These are phyloP conservation scores for Sporothrix globosa DNA, from an alignment of 2,329 filamentous ascomycete genomes.

Conservation along the genomic window DNA sequence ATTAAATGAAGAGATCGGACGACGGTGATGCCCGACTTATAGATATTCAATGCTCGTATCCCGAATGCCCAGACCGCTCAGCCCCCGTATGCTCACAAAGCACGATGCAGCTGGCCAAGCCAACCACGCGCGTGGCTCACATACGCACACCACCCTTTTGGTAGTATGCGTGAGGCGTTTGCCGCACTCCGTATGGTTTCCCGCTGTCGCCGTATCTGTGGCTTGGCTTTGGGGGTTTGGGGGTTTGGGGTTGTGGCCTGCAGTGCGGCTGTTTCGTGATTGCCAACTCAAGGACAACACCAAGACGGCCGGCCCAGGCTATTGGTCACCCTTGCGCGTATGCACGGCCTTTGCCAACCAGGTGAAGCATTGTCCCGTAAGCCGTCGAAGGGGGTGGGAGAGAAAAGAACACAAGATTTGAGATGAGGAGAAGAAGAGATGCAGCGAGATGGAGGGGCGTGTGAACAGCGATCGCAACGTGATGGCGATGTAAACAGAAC, in stretches of 20 bases:
- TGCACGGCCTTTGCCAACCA: not conserved
- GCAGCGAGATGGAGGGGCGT: too few species aligned
- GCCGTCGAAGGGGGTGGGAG: not conserved
- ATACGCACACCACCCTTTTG: not conserved
- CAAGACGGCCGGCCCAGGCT: not conserved
- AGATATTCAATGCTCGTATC: not conserved
- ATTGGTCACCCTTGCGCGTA: too few species aligned
- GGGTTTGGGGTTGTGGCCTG: not conserved
- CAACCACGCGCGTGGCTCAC: slow-evolving; percentile 4
- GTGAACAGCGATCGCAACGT: too few species aligned
- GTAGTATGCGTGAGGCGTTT: not conserved
- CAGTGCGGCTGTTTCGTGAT: slow-evolving; percentile 9
- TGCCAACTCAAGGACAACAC: not conserved
- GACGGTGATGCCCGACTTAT: not conserved
- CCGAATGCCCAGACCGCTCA: slow-evolving; percentile 16
- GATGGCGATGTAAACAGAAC: not conserved
- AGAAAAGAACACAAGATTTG: not conserved
- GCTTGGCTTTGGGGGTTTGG: too few species aligned
- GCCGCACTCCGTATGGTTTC: not conserved
- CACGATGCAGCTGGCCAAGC: slow-evolving; percentile 14
- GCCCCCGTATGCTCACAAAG: slow-evolving; percentile 9
- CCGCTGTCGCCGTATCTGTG: too few species aligned
- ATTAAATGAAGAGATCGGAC: not conserved
- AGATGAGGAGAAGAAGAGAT: not conserved
- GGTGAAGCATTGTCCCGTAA: slow-evolving; percentile 23